These are phyloP conservation scores for Tolypocladium guangdongense DNA, from an alignment of 2,329 filamentous ascomycete genomes.

Conservation along the genomic window DNA sequence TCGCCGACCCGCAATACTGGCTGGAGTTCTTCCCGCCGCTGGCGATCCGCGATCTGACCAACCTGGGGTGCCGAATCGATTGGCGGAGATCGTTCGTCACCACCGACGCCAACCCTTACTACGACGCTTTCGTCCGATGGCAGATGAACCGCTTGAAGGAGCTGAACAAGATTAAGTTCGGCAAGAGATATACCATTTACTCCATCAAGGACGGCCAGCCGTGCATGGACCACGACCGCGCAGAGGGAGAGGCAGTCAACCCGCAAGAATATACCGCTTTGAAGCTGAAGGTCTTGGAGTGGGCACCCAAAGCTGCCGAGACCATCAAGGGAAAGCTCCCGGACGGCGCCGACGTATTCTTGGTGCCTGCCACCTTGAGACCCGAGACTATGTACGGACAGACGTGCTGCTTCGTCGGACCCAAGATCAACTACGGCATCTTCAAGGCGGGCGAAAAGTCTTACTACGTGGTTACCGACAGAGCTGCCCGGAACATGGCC, in stretches of 20 bases:
- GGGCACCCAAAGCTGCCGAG: constrained; percentile 65
- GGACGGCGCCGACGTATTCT: constrained; percentile 67
- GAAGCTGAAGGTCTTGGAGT: constrained; percentile 85
- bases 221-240: constrained; percentile 37
- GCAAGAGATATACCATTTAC: constrained; percentile 89
- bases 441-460: constrained; percentile 70
- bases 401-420: constrained; percentile 89
- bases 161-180: constrained; percentile 86
- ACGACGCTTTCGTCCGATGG: constrained; percentile 91
- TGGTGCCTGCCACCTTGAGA: constrained; percentile 83
- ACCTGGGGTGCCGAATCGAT: constrained; percentile 79
- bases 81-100: constrained; percentile 91
- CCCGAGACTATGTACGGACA: constrained; percentile 99
- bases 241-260: constrained; percentile 39
- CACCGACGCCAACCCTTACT: constrained; percentile 93
- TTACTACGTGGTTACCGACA: constrained; percentile 74
- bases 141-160: constrained; percentile 91
- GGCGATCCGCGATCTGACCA: constrained; percentile 61
- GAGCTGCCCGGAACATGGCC: constrained; percentile 90
- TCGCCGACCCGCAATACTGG: constrained; percentile 88
- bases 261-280: constrained; percentile 89
- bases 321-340: constrained; percentile 69
- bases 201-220: constrained; percentile 34
- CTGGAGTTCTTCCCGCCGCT: constrained; percentile 68
- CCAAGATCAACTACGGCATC: constrained; percentile 79